These are phyloP conservation scores for Alternaria angustiovoidea DNA, from an alignment of 2,329 filamentous ascomycete genomes.

Conservation along the genomic window DNA sequence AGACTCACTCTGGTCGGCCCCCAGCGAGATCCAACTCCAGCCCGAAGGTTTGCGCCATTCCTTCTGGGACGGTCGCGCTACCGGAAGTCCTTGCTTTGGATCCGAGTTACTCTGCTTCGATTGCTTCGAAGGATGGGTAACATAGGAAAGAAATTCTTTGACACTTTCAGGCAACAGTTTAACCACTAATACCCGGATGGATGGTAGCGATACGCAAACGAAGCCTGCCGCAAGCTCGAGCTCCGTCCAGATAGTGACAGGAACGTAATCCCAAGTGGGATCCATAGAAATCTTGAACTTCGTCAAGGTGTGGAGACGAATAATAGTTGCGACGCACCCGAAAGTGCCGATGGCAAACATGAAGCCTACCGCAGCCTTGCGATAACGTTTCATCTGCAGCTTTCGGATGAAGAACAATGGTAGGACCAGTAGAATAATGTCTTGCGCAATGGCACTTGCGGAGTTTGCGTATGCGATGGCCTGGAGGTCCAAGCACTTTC, in stretches of 20 bases:
- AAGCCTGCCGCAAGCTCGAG: constrained; percentile 35
- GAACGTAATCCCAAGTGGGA: constrained; percentile 39
- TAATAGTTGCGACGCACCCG: constrained; percentile 38
- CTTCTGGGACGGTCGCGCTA: not conserved
- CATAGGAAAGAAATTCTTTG: constrained; percentile 17
- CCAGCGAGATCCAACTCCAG: constrained; percentile 15
- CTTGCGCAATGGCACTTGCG: constrained; percentile 33
- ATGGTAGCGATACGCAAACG: constrained; percentile 34
- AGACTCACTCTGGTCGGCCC: constrained; percentile 1
- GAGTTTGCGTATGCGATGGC: constrained; percentile 34
- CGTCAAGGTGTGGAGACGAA: constrained; percentile 33
- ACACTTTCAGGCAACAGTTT: constrained; percentile 19
- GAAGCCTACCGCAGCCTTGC: constrained; percentile 32
- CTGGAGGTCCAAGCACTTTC: constrained; percentile 33
- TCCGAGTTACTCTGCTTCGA: not conserved
- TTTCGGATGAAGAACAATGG: constrained; percentile 34
- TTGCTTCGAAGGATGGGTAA: constrained; percentile 16
- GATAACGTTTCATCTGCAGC: constrained; percentile 31
- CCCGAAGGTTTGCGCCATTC: constrained; percentile 19
- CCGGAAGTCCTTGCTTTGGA: not conserved
- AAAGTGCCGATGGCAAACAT: constrained; percentile 41
- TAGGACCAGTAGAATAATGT: constrained; percentile 34
- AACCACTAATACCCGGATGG: constrained; percentile 31
- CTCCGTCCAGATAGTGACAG: constrained; percentile 36
- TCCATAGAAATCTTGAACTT: constrained; percentile 35